Base-by-base conservation (phyloP, 1,284 basidiomycete species). In the Leccinum solheimii region DNA sequence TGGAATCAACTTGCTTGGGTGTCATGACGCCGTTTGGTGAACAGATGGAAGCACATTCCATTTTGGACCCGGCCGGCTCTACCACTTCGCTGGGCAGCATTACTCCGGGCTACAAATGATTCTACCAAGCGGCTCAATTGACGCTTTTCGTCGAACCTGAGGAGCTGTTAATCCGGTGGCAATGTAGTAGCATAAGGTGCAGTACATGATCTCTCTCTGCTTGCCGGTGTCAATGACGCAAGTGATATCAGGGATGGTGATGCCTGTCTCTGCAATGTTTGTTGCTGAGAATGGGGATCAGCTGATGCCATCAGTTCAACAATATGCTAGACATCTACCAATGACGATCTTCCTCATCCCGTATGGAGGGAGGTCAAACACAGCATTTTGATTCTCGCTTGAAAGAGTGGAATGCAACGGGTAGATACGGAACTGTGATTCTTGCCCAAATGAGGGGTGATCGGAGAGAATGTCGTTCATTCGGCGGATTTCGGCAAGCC, bases 231-330 rank as follows among this genome's bases (percentile, higher is more conserved):
- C 97, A 61, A 99, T 96, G 13, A 99, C 97, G 69, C 95, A 97
- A 3, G 97, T 98, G 61, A 98, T 94, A 70, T 99, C 97, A 5
- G 97, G 97, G 62, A 99, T 98, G 0, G 97, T 99, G 62, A 99
- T 92, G 74, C 97, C 97, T 14, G 94, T 97, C 74, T 97, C 94
- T 30, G 92, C 84, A 59, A 86, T 84, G 67, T 87, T 85, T 11
- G 84, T 84, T 2, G 83, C 83, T 84, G 56, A 30, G 19, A 59
- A 16, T 27, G 14, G 3, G 13, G 85, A 90, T 72, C 88, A 87
- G 30, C 49, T 51, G 88, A 67, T 93, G 90, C 68, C 91, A 87
- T 91, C 6, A 88, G 88, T 90, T 61, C 19, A 57, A 61, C 11
- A 26, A 38, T 52, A 43, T 3, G 10, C 21, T 43, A 51, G n/a